Evolutionary conservation across 208 protist species (phyloP).

Genomic region (Angomonas deanei): DNA sequence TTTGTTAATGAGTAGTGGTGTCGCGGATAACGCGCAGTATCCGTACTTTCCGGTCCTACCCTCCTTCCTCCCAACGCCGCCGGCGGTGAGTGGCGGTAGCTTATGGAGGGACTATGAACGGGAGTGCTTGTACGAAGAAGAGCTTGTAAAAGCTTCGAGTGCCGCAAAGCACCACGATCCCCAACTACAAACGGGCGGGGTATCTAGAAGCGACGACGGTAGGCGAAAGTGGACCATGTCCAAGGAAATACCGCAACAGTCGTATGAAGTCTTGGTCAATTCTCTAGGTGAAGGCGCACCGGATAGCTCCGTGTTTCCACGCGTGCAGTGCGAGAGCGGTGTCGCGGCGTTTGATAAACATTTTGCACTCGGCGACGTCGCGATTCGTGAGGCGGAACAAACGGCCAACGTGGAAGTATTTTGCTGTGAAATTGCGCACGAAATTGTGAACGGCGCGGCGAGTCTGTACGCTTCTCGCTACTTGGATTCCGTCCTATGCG

Average conservation of each 20-base stretch:
- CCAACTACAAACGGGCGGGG: too few species aligned
- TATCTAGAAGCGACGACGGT: too few species aligned
- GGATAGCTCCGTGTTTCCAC: not conserved
- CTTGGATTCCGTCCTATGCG: constrained; percentile 47
- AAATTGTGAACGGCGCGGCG: constrained; percentile 52
- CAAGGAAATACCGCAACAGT: too few species aligned
- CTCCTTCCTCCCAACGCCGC: not conserved
- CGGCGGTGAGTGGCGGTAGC: too few species aligned
- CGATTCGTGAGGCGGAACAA: not conserved
- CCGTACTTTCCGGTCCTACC: not conserved
- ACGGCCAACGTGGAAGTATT: constrained; percentile 29
- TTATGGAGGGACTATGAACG: not conserved
- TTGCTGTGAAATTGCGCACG: constrained; percentile 50
- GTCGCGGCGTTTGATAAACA: not conserved
- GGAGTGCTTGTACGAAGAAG: not conserved
- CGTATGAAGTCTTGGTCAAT: too few species aligned
- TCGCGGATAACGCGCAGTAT: not conserved
- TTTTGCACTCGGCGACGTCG: constrained; percentile 7
- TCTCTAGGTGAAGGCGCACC: too few species aligned
- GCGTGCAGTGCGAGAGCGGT: not conserved
- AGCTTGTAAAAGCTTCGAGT: too few species aligned
- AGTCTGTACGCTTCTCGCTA: constrained; percentile 43
- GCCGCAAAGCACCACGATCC: too few species aligned
- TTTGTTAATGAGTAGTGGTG: not conserved
- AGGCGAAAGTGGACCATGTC: too few species aligned